Conservation (phyloP, 2,329 filamentous ascomycete genomes). For the Talaromyces rugulosus region DNA sequence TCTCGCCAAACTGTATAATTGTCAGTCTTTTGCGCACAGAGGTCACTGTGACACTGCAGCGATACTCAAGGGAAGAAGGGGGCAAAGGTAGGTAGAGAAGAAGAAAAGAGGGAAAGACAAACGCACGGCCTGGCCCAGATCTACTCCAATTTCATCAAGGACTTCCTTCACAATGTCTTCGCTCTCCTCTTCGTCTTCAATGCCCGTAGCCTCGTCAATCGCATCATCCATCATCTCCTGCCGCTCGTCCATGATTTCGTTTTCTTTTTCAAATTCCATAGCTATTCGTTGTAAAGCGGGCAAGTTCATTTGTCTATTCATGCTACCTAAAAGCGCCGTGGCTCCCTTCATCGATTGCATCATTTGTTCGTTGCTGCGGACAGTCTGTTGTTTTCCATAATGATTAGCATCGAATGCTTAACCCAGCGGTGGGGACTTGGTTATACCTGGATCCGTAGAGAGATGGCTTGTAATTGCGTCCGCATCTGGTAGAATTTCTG, state of each 20-base stretch:
- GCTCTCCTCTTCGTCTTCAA: slow-evolving; percentile 87
- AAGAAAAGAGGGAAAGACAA: not conserved
- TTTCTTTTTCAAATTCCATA: slow-evolving; percentile 98
- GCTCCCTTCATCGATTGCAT: slow-evolving; percentile 99
- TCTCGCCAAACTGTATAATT: slow-evolving; percentile 72
- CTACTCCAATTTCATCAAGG: slow-evolving; percentile 92
- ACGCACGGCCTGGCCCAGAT: slow-evolving; percentile 82
- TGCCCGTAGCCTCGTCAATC: slow-evolving; percentile 91
- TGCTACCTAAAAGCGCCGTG: slow-evolving; percentile 84
- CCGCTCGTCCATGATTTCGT: slow-evolving; percentile 98
- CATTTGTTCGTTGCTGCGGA: slow-evolving; percentile 98
- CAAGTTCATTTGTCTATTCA: slow-evolving; percentile 98
- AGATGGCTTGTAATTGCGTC: slow-evolving; percentile 94
- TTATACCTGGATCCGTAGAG: slow-evolving; percentile 80
- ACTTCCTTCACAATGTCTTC: slow-evolving; percentile 97
- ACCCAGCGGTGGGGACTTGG: not conserved
- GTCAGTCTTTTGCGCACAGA: slow-evolving; percentile 17
- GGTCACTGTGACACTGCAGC: not conserved
- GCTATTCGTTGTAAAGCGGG: slow-evolving; percentile 92
- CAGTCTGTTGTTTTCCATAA: slow-evolving; percentile 59
- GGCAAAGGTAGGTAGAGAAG: not conserved
- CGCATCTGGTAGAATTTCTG: slow-evolving; percentile 99
- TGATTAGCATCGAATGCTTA: not conserved
- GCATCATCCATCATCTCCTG: slow-evolving; percentile 99
- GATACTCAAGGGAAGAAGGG: not conserved